Conservation (phyloP, 2,329 filamentous ascomycete genomes). For the Zelopaecilomyces penicillatus region DNA sequence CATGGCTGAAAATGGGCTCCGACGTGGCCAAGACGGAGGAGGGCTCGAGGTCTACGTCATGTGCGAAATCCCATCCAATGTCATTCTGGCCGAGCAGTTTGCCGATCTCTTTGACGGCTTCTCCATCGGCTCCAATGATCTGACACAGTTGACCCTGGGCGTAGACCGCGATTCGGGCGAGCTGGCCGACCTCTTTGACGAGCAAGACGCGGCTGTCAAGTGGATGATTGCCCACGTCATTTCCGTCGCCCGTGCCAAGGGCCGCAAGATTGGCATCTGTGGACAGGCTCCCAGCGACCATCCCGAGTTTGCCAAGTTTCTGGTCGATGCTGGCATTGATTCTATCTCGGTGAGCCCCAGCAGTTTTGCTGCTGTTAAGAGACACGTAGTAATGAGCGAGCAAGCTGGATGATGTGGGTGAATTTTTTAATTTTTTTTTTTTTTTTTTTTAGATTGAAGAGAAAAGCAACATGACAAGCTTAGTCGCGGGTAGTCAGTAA, state of each 20-base stretch:
- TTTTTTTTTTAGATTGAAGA: too few species aligned
- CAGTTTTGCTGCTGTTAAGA: constrained; percentile 28
- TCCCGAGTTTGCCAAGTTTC: constrained; percentile 28
- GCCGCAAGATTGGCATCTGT: constrained; percentile 29
- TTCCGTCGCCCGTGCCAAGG: constrained; percentile 18
- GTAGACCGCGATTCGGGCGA: constrained; percentile 29
- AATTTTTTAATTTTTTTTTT: too few species aligned
- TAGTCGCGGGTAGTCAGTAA: too few species aligned
- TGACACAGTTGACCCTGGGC: constrained; percentile 31
- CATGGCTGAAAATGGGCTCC: constrained; percentile 30
- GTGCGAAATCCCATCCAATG: constrained; percentile 33
- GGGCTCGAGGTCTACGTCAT: constrained; percentile 32
- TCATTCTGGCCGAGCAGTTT: constrained; percentile 28
- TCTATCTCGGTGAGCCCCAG: constrained; percentile 32
- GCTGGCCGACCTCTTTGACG: constrained; percentile 28
- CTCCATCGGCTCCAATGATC: constrained; percentile 32
- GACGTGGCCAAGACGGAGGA: constrained; percentile 25
- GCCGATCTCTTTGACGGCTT: constrained; percentile 31
- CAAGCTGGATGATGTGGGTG: too few species aligned
- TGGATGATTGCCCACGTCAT: constrained; percentile 30
- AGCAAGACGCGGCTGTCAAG: constrained; percentile 31
- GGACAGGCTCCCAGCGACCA: constrained; percentile 32
- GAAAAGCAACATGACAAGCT: too few species aligned
- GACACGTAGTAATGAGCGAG: too few species aligned
- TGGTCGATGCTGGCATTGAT: constrained; percentile 27